Evolutionary conservation across 768 basidiomycete genomes (phyloP).

Genomic region (Coprinellus aureogranulatus): DNA sequence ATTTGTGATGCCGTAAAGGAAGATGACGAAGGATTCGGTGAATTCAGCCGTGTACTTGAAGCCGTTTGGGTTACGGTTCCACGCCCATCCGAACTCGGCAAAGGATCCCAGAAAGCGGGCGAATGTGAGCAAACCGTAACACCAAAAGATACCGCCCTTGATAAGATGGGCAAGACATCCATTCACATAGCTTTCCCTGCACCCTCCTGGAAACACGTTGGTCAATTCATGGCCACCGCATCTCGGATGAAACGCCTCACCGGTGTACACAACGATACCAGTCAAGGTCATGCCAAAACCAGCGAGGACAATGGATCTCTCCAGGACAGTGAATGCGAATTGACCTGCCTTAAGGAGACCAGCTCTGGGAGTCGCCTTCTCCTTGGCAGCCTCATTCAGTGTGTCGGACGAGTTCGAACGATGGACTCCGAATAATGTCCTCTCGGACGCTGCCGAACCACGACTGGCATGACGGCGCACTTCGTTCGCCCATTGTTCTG

Average conservation of each 20-base stretch:
- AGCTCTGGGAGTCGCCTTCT: slow-evolving; percentile 8
- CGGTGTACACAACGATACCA: slow-evolving; percentile 81
- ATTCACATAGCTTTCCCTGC: slow-evolving; percentile 74
- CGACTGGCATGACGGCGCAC: slow-evolving; percentile 43
- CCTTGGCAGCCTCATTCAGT: slow-evolving; percentile 38
- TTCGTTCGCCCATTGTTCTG: slow-evolving; percentile 55
- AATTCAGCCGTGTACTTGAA: slow-evolving; percentile 66
- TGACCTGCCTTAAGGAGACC: slow-evolving; percentile 42
- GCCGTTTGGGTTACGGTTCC: slow-evolving; percentile 69
- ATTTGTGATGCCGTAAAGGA: slow-evolving; percentile 85
- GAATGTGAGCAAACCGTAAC: slow-evolving; percentile 84
- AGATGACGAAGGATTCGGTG: slow-evolving; percentile 77
- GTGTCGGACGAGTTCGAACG: slow-evolving; percentile 56
- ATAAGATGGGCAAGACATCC: slow-evolving; percentile 89
- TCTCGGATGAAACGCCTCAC: slow-evolving; percentile 21
- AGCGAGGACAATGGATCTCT: slow-evolving; percentile 66
- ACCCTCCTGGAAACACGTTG: slow-evolving; percentile 52
- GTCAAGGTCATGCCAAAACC: slow-evolving; percentile 64
- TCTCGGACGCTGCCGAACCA: slow-evolving; percentile 51
- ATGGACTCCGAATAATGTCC: slow-evolving; percentile 48
- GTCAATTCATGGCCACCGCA: slow-evolving; percentile 3
- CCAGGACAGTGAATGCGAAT: slow-evolving; percentile 50
- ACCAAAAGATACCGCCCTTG: slow-evolving; percentile 93
- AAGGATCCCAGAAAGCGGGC: slow-evolving; percentile 93
- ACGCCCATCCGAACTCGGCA: slow-evolving; percentile 89